Conservation (phyloP, 345 rosid genomes). For the Psidium guajava region DNA sequence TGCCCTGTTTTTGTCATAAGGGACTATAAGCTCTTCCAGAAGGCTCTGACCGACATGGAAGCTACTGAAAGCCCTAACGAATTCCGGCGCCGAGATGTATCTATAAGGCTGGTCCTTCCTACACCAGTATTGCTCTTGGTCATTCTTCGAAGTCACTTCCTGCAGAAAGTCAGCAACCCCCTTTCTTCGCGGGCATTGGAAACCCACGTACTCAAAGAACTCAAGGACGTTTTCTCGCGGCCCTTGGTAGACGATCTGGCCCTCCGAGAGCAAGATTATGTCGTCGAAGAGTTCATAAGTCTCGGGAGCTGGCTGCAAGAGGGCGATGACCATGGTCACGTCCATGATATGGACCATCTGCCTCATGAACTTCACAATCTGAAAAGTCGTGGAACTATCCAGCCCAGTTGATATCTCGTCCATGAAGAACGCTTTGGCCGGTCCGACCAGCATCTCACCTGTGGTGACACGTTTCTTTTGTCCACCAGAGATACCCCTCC, state of each 20-base stretch:
- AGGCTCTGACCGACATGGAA: conserved; percentile 16
- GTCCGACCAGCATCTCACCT: conserved; percentile 39
- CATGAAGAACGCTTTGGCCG: conserved; percentile 35
- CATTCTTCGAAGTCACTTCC: conserved; percentile 22
- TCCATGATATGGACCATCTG: conserved; percentile 38
- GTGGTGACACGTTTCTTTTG: conserved; percentile 39
- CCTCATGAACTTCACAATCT: conserved; percentile 29
- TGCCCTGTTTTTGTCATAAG: conserved; percentile 6
- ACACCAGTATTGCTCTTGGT: conserved; percentile 25
- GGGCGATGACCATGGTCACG: conserved; percentile 29
- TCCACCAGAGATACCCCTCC: conserved; percentile 41
- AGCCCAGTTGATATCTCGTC: conserved; percentile 48
- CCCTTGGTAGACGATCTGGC: conserved; percentile 36
- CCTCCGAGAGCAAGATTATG: conserved; percentile 30
- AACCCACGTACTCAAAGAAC: conserved; percentile 32
- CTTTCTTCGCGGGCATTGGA: conserved; percentile 40
- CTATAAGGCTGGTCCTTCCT: conserved; percentile 11
- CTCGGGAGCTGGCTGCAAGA: conserved; percentile 47
- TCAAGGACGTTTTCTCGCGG: conserved; percentile 20
- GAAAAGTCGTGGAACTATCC: conserved; percentile 43
- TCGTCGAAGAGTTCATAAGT: conserved; percentile 39
- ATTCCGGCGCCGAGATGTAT: conserved; percentile 11
- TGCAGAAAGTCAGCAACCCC: conserved; percentile 41
- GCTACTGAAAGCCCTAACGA: conserved; percentile 8
- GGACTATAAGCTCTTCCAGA: conserved; percentile 2